Evolutionary conservation across 306 rosid genomes (phyloP).

Genomic region (Astragalus membranaceus): DNA sequence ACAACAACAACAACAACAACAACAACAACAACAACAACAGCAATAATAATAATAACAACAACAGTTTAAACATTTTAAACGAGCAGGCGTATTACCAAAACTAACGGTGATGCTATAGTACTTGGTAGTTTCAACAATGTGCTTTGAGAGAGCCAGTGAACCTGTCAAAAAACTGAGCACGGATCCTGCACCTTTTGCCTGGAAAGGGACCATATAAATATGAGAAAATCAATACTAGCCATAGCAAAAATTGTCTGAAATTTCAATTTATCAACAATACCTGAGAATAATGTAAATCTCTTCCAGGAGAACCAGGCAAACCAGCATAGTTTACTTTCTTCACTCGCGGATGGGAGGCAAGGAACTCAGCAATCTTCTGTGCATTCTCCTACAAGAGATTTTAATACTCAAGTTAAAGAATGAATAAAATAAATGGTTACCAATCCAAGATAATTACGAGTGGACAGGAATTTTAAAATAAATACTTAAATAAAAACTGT

Average conservation of each 20-base stretch:
- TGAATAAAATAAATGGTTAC: neutral
- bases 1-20: too few species aligned
- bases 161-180: slow-evolving; percentile 92
- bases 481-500: neutral
- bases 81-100: slow-evolving; percentile 54
- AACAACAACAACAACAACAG: too few species aligned
- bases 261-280: slow-evolving; percentile 28
- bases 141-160: slow-evolving; percentile 75
- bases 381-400: slow-evolving; percentile 72
- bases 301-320: slow-evolving; percentile 69
- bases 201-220: slow-evolving; percentile 12
- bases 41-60: neutral
- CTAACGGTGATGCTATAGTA: slow-evolving; percentile 93
- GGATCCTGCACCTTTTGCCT: slow-evolving; percentile 95
- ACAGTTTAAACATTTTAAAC: neutral
- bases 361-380: slow-evolving; percentile 88
- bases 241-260: slow-evolving; percentile 8
- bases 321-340: slow-evolving; percentile 76
- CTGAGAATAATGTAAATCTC: slow-evolving; percentile 78
- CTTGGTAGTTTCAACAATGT: slow-evolving; percentile 75
- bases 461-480: neutral
- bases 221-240: neutral
- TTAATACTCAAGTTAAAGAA: neutral
- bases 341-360: slow-evolving; percentile 69
- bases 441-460: neutral